phyloP scores from a whole-genome alignment of 768 basidiomycete species.

The Artomyces pyxidatus region DNA sequence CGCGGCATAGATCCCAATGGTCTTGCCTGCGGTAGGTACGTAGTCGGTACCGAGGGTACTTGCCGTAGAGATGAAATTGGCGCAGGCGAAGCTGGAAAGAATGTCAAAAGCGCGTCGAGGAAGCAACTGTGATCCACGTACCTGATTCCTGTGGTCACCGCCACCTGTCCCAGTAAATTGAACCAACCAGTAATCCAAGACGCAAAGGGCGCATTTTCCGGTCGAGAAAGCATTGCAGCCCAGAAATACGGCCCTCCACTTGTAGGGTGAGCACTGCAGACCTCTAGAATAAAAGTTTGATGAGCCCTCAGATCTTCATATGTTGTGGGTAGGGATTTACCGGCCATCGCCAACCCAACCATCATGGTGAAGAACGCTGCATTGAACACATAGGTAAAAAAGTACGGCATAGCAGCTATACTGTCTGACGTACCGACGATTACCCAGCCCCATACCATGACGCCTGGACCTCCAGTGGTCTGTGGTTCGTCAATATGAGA shows the following conservation, averaged over 20 bases:
- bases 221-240: constrained; percentile 67
- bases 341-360: constrained; percentile 72
- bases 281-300: constrained; percentile 21
- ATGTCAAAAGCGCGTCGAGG: not conserved
- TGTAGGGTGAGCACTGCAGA: constrained; percentile 58
- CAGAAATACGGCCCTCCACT: constrained; percentile 74
- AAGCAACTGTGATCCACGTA: constrained; percentile 17
- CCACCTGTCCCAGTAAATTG: constrained; percentile 67
- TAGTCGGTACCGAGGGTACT: constrained; percentile 53
- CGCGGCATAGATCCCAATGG: constrained; percentile 62
- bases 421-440: constrained; percentile 43
- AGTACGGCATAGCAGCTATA: not conserved
- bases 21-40: constrained; percentile 47
- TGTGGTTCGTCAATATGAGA: constrained; percentile 18
- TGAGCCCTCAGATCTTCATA: not conserved
- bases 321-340: constrained; percentile 27
- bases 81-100: constrained; percentile 46
- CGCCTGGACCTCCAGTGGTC: constrained; percentile 69
- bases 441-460: constrained; percentile 73
- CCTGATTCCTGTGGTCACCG: constrained; percentile 70
- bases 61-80: constrained; percentile 59
- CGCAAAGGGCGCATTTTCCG: constrained; percentile 49
- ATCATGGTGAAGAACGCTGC: constrained; percentile 60
- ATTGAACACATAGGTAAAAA: not conserved
- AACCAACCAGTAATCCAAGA: constrained; percentile 77